phyloP scores from a whole-genome alignment of 1,284 basidiomycete genomes.

The Cryptococcus depauperatus region DNA sequence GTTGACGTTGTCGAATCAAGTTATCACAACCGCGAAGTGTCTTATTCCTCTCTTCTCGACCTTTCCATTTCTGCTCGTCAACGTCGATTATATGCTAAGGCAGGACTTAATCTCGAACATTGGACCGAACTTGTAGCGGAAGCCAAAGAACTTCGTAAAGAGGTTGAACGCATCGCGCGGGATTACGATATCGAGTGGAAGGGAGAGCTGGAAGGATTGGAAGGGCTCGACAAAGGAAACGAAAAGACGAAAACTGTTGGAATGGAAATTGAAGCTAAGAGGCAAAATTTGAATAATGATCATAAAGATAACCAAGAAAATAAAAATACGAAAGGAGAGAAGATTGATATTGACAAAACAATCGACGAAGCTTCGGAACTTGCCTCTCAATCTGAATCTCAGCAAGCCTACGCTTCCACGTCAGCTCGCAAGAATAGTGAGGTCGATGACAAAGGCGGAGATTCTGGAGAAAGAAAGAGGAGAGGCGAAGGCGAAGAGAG shows the following conservation, averaged over 20 bases:
- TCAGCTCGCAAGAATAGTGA: slow-evolving; percentile 25
- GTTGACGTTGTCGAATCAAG: slow-evolving; percentile 19
- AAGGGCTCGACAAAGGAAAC: background rate
- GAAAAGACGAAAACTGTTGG: background rate
- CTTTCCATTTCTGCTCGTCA: slow-evolving; percentile 55
- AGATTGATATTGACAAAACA: slow-evolving; percentile 36
- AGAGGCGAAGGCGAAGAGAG: slow-evolving; percentile 14
- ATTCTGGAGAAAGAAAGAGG: slow-evolving; percentile 9
- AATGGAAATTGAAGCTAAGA: slow-evolving; percentile 2
- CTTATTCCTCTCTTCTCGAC: slow-evolving; percentile 56
- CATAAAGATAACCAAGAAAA: background rate
- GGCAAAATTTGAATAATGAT: background rate
- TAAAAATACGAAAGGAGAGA: slow-evolving; percentile 8
- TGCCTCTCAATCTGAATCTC: slow-evolving; percentile 25
- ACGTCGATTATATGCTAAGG: slow-evolving; percentile 52
- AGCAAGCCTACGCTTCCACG: slow-evolving; percentile 21
- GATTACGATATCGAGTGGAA: slow-evolving; percentile 54
- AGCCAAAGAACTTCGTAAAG: slow-evolving; percentile 49
- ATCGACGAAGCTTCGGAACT: slow-evolving; percentile 39
- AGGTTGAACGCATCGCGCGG: slow-evolving; percentile 55
- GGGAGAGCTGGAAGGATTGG: slow-evolving; percentile 37
- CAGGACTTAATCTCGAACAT: slow-evolving; percentile 57
- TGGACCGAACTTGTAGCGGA: slow-evolving; percentile 55
- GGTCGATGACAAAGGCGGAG: slow-evolving; percentile 7
- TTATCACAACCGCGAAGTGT: slow-evolving; percentile 61